Conservation (phyloP, 2,329 filamentous ascomycete genomes). For the Geosmithia flava region DNA sequence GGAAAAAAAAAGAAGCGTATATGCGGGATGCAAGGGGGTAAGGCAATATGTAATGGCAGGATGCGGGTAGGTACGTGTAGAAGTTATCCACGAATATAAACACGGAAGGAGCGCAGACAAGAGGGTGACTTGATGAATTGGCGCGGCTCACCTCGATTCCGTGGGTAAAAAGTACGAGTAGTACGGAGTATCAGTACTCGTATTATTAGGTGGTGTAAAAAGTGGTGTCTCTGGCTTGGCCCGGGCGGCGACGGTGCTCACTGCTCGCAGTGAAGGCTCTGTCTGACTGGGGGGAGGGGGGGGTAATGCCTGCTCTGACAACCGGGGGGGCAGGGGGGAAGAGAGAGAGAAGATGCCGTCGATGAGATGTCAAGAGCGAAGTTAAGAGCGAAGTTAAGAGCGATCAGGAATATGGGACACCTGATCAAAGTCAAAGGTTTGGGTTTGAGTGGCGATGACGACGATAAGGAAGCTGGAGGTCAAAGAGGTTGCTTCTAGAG, state of each 20-base stretch:
- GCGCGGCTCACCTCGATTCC: conserved; percentile 4
- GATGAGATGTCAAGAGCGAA: neutral
- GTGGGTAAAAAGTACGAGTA: neutral
- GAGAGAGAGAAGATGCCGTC: neutral
- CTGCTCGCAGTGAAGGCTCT: neutral
- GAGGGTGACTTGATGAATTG: conserved; percentile 3
- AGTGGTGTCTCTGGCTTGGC: neutral
- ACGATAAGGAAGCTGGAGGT: neutral
- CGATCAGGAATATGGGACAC: too few relatives aligned
- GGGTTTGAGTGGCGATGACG: neutral
- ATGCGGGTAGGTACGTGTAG: neutral
- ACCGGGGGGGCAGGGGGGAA: too few relatives aligned
- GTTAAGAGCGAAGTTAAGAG: too few relatives aligned
- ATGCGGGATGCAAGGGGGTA: neutral
- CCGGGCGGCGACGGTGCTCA: too few relatives aligned
- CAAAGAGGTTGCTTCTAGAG: neutral
- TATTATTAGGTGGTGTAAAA: neutral
- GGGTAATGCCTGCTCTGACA: neutral
- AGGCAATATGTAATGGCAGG: neutral
- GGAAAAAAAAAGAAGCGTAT: neutral
- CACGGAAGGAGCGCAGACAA: conserved; percentile 1
- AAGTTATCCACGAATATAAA: neutral
- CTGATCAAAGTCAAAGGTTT: neutral
- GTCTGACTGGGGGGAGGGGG: neutral
- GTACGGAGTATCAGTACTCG: neutral